These are phyloP conservation scores for Boletus eberwhitei DNA, from an alignment of 768 basidiomycete species.

Conservation along the genomic window DNA sequence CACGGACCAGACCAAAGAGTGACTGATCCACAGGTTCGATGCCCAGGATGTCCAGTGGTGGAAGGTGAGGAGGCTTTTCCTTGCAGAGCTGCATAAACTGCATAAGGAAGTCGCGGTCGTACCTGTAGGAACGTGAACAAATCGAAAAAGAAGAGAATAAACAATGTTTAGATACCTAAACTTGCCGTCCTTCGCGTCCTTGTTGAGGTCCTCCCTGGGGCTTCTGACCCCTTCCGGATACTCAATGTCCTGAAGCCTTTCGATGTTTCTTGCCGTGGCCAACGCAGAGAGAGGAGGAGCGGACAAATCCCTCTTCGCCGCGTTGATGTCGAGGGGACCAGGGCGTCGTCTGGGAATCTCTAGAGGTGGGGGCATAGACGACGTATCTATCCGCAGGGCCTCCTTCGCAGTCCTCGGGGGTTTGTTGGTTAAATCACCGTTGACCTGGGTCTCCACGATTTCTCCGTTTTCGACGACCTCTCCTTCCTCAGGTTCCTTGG, in stretches of 20 bases:
- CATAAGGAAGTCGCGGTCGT: conserved; percentile 95
- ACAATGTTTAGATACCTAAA: conserved; percentile 57
- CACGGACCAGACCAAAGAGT: conserved; percentile 50
- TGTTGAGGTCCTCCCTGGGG: conserved; percentile 82
- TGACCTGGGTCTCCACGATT: conserved; percentile 20
- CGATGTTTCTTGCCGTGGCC: conserved; percentile 80
- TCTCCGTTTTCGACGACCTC: conserved; percentile 35
- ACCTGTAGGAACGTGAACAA: conserved; percentile 46
- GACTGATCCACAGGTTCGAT: conserved; percentile 72
- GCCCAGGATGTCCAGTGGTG: conserved; percentile 87
- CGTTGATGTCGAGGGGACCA: conserved; percentile 68
- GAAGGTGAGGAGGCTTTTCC: conserved; percentile 90
- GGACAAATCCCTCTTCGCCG: conserved; percentile 41
- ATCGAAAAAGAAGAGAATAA: neutral
- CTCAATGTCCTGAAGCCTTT: conserved; percentile 68
- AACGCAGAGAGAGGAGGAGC: conserved; percentile 52
- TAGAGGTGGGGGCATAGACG: conserved; percentile 38
- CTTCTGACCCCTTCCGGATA: conserved; percentile 85
- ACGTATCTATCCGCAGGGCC: conserved; percentile 63
- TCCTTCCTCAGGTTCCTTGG: conserved; percentile 42
- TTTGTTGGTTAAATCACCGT: conserved; percentile 43
- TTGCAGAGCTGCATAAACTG: conserved; percentile 95
- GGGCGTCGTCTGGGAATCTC: conserved; percentile 51
- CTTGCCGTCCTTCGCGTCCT: conserved; percentile 79
- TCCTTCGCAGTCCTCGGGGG: conserved; percentile 41